A percentile compares a stretch with the other conserved stretches of the same genome.
Evolutionary conservation across 2,329 filamentous ascomycete species (phyloP).

Genomic region (Penicillium sp.): DNA sequence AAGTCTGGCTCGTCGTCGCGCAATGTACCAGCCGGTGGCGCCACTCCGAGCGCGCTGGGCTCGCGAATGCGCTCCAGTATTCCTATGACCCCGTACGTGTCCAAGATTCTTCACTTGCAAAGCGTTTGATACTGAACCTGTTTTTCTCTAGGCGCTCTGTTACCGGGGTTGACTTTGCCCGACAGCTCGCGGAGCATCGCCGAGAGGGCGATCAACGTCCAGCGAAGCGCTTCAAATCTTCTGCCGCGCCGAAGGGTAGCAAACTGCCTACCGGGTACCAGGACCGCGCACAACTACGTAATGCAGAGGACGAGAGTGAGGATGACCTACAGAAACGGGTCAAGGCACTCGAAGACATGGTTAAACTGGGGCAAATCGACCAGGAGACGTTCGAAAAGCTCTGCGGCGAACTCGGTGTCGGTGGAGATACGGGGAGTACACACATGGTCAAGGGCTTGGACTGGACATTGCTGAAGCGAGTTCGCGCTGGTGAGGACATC

Average conservation of each 20-base stretch:
- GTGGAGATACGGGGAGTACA: constrained; percentile 79
- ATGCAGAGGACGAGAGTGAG: constrained; percentile 56
- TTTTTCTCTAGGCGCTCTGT: constrained; percentile 66
- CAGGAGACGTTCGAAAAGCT: constrained; percentile 76
- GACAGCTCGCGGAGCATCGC: constrained; percentile 78
- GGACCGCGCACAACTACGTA: constrained; percentile 75
- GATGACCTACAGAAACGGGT: constrained; percentile 69
- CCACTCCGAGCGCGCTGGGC: constrained; percentile 66
- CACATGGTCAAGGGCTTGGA: constrained; percentile 93
- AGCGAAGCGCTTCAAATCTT: constrained; percentile 76
- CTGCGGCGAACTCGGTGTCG: constrained; percentile 74
- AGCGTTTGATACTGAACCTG: constrained; percentile 16
- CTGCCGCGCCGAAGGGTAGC: constrained; percentile 78
- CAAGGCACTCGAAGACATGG: constrained; percentile 77
- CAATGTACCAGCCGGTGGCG: constrained; percentile 45
- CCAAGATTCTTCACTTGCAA: background rate
- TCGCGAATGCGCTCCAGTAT: constrained; percentile 81
- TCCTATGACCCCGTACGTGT: constrained; percentile 87
- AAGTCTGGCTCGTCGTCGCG: constrained; percentile 22
- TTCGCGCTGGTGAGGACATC: constrained; percentile 62
- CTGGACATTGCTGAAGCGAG: constrained; percentile 67
- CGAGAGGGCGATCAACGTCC: constrained; percentile 60
- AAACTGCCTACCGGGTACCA: constrained; percentile 81
- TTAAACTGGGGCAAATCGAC: constrained; percentile 85
- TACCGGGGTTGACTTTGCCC: constrained; percentile 74